A percentile compares a stretch with the other conserved stretches of the same genome.
phyloP scores from a whole-genome alignment of 768 basidiomycete species.

The Russula foetens region DNA sequence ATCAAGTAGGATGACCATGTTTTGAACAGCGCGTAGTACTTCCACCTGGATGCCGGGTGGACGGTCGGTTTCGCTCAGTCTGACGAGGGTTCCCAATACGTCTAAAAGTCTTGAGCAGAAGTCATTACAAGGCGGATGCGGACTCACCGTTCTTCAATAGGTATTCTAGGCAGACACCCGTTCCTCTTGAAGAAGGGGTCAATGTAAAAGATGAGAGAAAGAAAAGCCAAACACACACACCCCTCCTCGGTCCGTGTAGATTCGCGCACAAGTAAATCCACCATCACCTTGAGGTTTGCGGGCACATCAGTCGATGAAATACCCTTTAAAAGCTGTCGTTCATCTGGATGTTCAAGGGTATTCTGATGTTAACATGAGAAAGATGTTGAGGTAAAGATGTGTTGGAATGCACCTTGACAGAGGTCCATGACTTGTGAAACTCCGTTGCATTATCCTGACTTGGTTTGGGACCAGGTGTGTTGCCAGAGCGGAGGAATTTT shows the following conservation, averaged over 20 bases:
- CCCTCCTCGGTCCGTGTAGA: slow-evolving; percentile 79
- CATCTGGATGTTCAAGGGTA: slow-evolving; percentile 82
- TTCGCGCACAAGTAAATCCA: slow-evolving; percentile 81
- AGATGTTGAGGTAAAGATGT: neutral
- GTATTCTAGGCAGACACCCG: slow-evolving; percentile 87
- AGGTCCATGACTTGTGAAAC: slow-evolving; percentile 69
- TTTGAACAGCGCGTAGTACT: slow-evolving; percentile 78
- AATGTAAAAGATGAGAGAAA: neutral
- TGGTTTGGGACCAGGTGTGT: slow-evolving; percentile 39
- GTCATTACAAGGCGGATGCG: neutral
- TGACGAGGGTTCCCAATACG: slow-evolving; percentile 76
- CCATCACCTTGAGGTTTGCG: slow-evolving; percentile 63
- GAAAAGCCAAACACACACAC: slow-evolving; percentile 39
- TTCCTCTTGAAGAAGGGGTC: slow-evolving; percentile 43
- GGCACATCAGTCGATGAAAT: slow-evolving; percentile 81
- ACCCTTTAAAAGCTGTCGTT: slow-evolving; percentile 76
- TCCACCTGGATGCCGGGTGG: slow-evolving; percentile 89
- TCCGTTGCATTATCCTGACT: slow-evolving; percentile 61
- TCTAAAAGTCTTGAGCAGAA: slow-evolving; percentile 36
- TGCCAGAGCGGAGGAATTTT: slow-evolving; percentile 54
- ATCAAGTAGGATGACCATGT: slow-evolving; percentile 86
- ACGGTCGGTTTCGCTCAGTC: slow-evolving; percentile 75
- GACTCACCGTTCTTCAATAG: slow-evolving; percentile 75
- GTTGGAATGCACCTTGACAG: slow-evolving; percentile 48
- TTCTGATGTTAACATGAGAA: slow-evolving; percentile 37